These are phyloP conservation scores for Pseudopithomyces maydicus DNA, from an alignment of 2,329 filamentous ascomycete species.

Conservation along the genomic window DNA sequence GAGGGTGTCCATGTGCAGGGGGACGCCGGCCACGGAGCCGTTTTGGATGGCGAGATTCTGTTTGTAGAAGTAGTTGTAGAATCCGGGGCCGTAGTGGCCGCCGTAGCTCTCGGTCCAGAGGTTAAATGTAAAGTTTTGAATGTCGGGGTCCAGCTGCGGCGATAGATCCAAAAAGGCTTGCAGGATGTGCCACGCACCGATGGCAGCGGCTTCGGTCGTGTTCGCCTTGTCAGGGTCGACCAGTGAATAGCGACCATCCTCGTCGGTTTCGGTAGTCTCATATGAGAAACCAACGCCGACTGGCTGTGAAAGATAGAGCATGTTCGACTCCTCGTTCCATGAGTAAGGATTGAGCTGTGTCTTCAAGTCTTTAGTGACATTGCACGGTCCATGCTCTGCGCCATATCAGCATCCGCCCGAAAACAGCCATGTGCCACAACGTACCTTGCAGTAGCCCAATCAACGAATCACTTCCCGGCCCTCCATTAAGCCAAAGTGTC, in stretches of 20 bases:
- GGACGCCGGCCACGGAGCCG: conserved; percentile 53
- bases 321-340: conserved; percentile 47
- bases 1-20: conserved; percentile 59
- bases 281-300: conserved; percentile 49
- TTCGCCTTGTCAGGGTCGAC: conserved; percentile 37
- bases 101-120: conserved; percentile 52
- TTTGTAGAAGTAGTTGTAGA: conserved; percentile 62
- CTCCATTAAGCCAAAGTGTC: conserved; percentile 60
- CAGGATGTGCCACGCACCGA: conserved; percentile 43
- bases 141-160: conserved; percentile 53
- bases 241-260: conserved; percentile 34
- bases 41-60: conserved; percentile 59
- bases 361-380: conserved; percentile 47
- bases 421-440: background rate
- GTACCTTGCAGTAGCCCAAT: conserved; percentile 59
- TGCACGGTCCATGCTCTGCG: conserved; percentile 51
- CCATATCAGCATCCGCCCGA: background rate
- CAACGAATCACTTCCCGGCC: conserved; percentile 58
- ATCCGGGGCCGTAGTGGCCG: conserved; percentile 59
- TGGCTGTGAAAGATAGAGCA: conserved; percentile 48
- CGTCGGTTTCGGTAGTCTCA: conserved; percentile 32
- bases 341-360: conserved; percentile 44
- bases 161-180: conserved; percentile 42
- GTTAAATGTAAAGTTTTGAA: conserved; percentile 58
- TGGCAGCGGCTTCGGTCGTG: conserved; percentile 40